Evolutionary conservation across 768 basidiomycete genomes (phyloP), one percentile per base, ranked within the genome.

Genomic region (Lentinula detonsa): DNA sequence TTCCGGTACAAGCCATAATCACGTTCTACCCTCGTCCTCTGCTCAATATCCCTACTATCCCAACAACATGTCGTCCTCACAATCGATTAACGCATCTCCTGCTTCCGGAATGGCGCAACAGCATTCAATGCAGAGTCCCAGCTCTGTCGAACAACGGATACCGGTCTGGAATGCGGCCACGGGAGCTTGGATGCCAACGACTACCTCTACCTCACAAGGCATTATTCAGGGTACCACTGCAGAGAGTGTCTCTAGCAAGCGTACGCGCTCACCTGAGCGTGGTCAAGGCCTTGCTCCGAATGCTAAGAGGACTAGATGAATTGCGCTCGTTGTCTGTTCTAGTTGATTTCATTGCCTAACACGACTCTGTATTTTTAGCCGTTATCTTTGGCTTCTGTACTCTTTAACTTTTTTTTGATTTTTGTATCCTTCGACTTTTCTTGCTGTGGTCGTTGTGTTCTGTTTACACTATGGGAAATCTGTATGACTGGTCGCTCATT

Each of bases 141-240:
- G 16, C 16, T 43, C 42, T 13, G 53, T 37, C 0, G 53, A 18
- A 31, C 55, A 56, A n/a, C 55, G 43, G n/a, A 56, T 56, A 13
- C 55, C 55, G 4, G 55, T 56, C 8, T 56, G 55, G 55, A 56
- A 56, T 43, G 39, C 55, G 13, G 40, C 55, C 9, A 56, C 55
- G 23, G 55, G 55, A 15, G 55, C 40, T 40, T 56, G 55, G 55
- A 56, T 56, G 55, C 55, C 55, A 13, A 15, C 55, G 1, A n/a
- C 55, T 5, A 18, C 39, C 13, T n/a, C 55, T 23, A n/a, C 40
- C 13, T n/a, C 55, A 13, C 53, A 54, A 9, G 53, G n/a, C 21
- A 46, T 18, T n/a, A 37, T 39, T 34, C 34, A 35, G 5, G 52
- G 35, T 21, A 40, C 53, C n/a, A 10, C 50, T 13, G n/a, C 35